Evolutionary conservation across 2,329 filamentous ascomycete genomes (phyloP), one percentile per base, ranked within the genome.

Genomic region (Ceratocystis eucalypticola): DNA sequence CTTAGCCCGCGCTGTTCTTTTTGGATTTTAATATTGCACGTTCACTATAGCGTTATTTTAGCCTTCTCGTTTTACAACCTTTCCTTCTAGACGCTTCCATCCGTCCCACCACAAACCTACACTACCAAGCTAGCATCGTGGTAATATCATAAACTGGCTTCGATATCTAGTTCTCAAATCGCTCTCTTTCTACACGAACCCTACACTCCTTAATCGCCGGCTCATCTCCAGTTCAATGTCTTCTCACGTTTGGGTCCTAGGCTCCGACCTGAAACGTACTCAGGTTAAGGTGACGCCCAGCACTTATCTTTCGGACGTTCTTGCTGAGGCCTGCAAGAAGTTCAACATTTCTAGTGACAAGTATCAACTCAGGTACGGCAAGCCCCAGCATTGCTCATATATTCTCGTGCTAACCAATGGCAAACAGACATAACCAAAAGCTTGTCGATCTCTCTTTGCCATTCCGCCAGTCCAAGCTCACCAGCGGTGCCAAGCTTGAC

Each of bases 401-500:
- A 22, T 12, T 22, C 25, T 22, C 55, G 33, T 3, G 30, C n/a
- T 50, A 41, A 61, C 62, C 28, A 66, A 44, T 66, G 44, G 10
- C 41, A 1, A 10, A 20, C 67, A 91, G 88, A 72, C 80, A 92
- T 75, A 91, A 91, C 74, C 89, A 93, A 75, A 96, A 93, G 73
- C 80, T 84, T 44, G 79, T 99, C 67, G 91, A 96, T 72, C 82
- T 99, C 7, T 93, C 91, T 5, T 82, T 91, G 66, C 88, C 89
- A 53, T 90, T 92, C 74, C 87, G 93, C 61, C 84, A 93, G 33
- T 88, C 91, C 4, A 90, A 91, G 62, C 86, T 99, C 5, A 80
- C 83, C 12, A 84, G 89, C 46, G 94, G 94, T 69, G 93, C 94
- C 68, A 96, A 95, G 74, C 84, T 99, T 67, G 92, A 97, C 73